Evolutionary conservation across 768 basidiomycete species (phyloP).

Genomic region (Kondoa malvinella): DNA sequence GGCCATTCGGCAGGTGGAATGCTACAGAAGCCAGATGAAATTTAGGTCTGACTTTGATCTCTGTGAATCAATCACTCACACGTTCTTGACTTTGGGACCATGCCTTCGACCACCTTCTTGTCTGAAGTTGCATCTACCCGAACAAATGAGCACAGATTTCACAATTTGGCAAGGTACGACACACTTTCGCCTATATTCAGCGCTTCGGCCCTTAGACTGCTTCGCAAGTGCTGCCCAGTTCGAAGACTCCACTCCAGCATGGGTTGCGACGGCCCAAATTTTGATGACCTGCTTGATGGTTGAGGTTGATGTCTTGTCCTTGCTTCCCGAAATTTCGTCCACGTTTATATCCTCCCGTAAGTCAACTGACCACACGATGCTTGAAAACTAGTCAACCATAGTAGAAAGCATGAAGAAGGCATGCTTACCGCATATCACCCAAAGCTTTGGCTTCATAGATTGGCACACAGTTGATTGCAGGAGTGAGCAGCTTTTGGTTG

Average conservation of each 20-base stretch:
- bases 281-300: constrained; percentile 9
- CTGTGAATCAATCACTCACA: background rate
- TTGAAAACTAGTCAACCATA: background rate
- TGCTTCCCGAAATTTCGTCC: background rate
- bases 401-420: background rate
- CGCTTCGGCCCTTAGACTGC: background rate
- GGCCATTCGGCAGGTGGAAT: background rate
- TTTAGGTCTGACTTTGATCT: background rate
- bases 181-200: constrained; percentile 8
- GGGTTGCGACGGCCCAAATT: constrained; percentile 12
- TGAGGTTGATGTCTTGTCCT: background rate
- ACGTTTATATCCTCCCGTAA: background rate
- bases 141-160: no score
- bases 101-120: background rate
- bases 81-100: background rate
- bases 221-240: constrained; percentile 1
- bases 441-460: constrained; percentile 16
- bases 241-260: constrained; percentile 9
- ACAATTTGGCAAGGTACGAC: background rate
- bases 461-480: constrained; percentile 6
- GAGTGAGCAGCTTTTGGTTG: constrained; percentile 11
- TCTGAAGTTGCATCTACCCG: background rate
- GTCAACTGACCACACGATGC: background rate
- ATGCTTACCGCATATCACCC: constrained; percentile 13
- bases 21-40: background rate